Conservation (phyloP, 352 stramenopile genomes). For the Plasmopara muralis region DNA sequence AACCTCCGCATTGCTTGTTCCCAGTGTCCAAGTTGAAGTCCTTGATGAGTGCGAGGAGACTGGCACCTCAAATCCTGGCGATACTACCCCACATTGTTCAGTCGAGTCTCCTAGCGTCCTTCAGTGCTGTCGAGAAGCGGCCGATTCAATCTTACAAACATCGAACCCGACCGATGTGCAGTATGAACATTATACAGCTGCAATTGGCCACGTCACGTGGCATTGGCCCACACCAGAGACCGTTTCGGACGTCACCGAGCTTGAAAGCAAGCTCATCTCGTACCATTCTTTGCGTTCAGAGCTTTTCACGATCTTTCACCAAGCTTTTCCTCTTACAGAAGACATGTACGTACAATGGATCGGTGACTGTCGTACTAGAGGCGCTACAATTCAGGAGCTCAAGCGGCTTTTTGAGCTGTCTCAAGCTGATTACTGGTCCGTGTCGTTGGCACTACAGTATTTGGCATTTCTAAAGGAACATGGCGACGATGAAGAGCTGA, state of each 20-base stretch:
- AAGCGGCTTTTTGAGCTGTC: slow-evolving; percentile 37
- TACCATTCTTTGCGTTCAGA: slow-evolving; percentile 26
- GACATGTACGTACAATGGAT: slow-evolving; percentile 58
- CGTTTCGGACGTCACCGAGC: background rate
- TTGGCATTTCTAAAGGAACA: slow-evolving; percentile 33
- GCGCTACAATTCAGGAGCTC: slow-evolving; percentile 2
- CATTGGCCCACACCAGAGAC: slow-evolving; percentile 20
- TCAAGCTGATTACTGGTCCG: slow-evolving; percentile 47
- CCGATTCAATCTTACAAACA: slow-evolving; percentile 8
- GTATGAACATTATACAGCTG: slow-evolving; percentile 35
- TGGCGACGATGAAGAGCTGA: slow-evolving; percentile 19
- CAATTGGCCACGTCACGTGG: slow-evolving; percentile 26
- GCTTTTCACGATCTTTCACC: slow-evolving; percentile 47
- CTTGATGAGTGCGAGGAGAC: slow-evolving; percentile 19
- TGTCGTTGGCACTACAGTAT: slow-evolving; percentile 35
- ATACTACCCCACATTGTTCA: background rate
- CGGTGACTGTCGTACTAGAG: slow-evolving; percentile 16
- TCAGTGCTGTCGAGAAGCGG: slow-evolving; percentile 20
- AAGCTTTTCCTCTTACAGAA: slow-evolving; percentile 44
- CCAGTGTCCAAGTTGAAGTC: slow-evolving; percentile 24
- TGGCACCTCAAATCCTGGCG: background rate
- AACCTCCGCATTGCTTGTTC: background rate
- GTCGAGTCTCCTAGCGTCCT: background rate
- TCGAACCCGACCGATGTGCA: slow-evolving; percentile 7
- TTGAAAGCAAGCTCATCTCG: slow-evolving; percentile 5